Base-by-base conservation (phyloP, 768 basidiomycete genomes). In the Candolleomyces efflorescens region DNA sequence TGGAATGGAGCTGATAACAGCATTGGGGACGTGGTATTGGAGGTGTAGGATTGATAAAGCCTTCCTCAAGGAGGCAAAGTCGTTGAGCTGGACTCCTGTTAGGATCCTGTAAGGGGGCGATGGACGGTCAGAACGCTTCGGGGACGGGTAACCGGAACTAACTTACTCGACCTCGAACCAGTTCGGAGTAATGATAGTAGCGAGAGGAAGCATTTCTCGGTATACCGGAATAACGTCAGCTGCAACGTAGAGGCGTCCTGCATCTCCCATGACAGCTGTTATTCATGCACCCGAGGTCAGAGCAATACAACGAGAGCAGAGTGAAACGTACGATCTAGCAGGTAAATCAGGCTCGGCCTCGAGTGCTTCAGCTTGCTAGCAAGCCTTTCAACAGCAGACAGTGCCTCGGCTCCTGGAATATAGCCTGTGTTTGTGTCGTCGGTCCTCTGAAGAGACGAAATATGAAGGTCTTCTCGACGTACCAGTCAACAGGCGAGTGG, bases 91-190 rank as follows among this genome's bases (percentile, higher is more conserved):
- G 37, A 82, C 76, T 26, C 85, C 82, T 0, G 96, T 93, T 17
- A 99, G 77, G 2, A 86, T 76, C 73, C 94, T 98, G 61, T 3
- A 52, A 58, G 55, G 22, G 53, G 38, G 18, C 27, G 24, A 43
- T 41, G 11, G 36, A 53, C 10, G 63, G 79, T 64, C 64, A 84
- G 27, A 49, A 26, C 7, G 6, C 32, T 32, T 32, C 32, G 32
- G 32, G 5, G 32, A 32, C 32, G 32, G 32, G 20, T 37, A 43
- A 27, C 41, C 5, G 43, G 36, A 10, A 32, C 52, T 13, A 13
- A 71, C 86, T 70, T 68, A 95, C 94, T 98, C 96, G 60, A 89
- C 90, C 76, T 99, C 97, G 64, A 94, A 99, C 84, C 94, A 97
- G 68, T 99, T 99, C 0, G 97, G 97, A 0, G 97, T 94, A 62